These are phyloP conservation scores for Forsythia suspensa DNA, from an alignment of 257 asterid genomes.

Conservation along the genomic window DNA sequence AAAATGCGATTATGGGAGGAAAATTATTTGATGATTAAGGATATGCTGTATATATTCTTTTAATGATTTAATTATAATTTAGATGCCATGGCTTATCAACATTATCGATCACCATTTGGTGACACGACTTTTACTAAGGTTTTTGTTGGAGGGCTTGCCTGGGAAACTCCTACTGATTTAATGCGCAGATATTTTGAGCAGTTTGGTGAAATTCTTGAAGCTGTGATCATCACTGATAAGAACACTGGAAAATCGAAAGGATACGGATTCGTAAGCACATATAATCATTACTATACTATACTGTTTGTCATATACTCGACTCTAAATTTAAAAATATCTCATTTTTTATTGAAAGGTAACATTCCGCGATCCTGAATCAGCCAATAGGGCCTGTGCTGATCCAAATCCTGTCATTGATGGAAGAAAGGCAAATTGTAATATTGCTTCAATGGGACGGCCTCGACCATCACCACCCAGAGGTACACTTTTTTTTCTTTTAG, in stretches of 20 bases:
- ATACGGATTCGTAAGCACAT: conserved; percentile 78
- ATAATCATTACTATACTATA: neutral
- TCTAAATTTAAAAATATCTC: neutral
- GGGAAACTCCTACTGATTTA: conserved; percentile 94
- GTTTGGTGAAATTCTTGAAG: conserved; percentile 94
- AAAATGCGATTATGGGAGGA: neutral
- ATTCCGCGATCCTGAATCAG: conserved; percentile 88
- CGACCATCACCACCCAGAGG: conserved; percentile 87
- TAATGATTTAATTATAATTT: neutral
- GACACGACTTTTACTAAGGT: conserved; percentile 93
- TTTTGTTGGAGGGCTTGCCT: conserved; percentile 96
- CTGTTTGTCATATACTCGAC: neutral
- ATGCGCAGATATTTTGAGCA: conserved; percentile 79
- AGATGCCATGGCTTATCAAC: conserved; percentile 74
- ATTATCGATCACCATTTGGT: conserved; percentile 97
- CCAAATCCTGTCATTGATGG: conserved; percentile 95
- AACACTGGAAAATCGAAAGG: conserved; percentile 95
- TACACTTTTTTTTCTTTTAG: conserved; percentile 14
- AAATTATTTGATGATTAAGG: neutral
- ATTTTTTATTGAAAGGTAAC: conserved; percentile 56
- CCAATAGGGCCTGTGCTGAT: conserved; percentile 69
- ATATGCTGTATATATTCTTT: neutral
- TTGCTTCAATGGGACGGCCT: conserved; percentile 92
- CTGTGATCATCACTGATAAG: conserved; percentile 93
- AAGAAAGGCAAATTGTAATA: conserved; percentile 89